These are phyloP conservation scores for Leptodontidium sp. DNA, from an alignment of 2,329 filamentous ascomycete species.

Conservation along the genomic window DNA sequence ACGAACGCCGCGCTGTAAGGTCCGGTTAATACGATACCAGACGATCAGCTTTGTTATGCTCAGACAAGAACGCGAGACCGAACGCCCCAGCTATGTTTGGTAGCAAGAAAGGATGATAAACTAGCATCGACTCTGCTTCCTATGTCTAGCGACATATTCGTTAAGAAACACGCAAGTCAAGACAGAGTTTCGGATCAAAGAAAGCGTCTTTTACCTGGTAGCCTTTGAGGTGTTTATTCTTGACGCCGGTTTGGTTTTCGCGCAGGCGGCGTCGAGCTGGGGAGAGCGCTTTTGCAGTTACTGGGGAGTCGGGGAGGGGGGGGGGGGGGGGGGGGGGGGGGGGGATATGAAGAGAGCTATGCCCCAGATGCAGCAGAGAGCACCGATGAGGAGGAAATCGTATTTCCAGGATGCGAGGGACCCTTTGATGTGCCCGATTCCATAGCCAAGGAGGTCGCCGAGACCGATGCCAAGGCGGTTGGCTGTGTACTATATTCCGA, in stretches of 20 bases:
- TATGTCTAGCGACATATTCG: slow-evolving; percentile 56
- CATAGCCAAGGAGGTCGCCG: slow-evolving; percentile 62
- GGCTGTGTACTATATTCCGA: slow-evolving; percentile 64
- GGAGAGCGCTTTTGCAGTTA: slow-evolving; percentile 60
- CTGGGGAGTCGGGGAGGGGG: slow-evolving; percentile 60
- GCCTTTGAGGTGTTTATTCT: slow-evolving; percentile 37
- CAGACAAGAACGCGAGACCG: slow-evolving; percentile 57
- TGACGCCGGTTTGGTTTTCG: slow-evolving; percentile 37
- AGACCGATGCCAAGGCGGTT: slow-evolving; percentile 68
- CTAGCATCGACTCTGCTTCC: slow-evolving; percentile 58
- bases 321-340: slow-evolving; percentile 58
- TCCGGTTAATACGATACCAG: slow-evolving; percentile 57
- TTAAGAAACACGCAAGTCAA: slow-evolving; percentile 43
- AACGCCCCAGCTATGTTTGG: slow-evolving; percentile 63
- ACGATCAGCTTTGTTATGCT: slow-evolving; percentile 53
- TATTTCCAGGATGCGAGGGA: slow-evolving; percentile 69
- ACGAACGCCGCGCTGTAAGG: slow-evolving; percentile 34
- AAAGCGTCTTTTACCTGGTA: slow-evolving; percentile 38
- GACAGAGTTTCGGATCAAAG: slow-evolving; percentile 52
- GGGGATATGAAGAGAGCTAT: slow-evolving; percentile 60
- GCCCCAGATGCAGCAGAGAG: slow-evolving; percentile 31
- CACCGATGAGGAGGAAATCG: slow-evolving; percentile 68
- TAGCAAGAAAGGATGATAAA: slow-evolving; percentile 64
- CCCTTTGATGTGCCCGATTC: slow-evolving; percentile 66
- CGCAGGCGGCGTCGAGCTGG: slow-evolving; percentile 42